Evolutionary conservation across 192 early-diverging fungal genomes (phyloP).

Genomic region (Entophlyctis luteolus): DNA sequence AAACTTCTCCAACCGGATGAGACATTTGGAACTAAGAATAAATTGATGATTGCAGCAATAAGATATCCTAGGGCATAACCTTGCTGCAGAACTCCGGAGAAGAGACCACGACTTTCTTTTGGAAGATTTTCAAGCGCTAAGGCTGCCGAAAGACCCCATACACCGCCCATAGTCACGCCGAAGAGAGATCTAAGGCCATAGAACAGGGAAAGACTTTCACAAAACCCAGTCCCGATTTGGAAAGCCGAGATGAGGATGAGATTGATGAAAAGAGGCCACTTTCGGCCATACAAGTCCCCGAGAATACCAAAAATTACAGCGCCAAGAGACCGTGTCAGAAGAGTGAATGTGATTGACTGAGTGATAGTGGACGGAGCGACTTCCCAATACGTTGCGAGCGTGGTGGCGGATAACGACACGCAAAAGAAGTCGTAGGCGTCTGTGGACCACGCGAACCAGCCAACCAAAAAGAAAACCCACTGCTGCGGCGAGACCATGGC

Average conservation of each 20-base stretch:
- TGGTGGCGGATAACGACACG: not conserved
- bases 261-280: constrained; percentile 65
- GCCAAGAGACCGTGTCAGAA: constrained; percentile 69
- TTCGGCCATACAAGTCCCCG: constrained; percentile 65
- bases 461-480: constrained; percentile 22
- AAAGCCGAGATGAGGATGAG: constrained; percentile 58
- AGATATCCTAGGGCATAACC: constrained; percentile 69
- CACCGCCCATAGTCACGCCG: constrained; percentile 70
- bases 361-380: constrained; percentile 55
- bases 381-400: constrained; percentile 52
- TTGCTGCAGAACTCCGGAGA: constrained; percentile 68
- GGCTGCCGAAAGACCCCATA: constrained; percentile 70
- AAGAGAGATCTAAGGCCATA: constrained; percentile 57
- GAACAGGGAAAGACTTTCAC: constrained; percentile 58
- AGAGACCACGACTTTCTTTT: constrained; percentile 62
- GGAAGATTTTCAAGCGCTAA: constrained; percentile 71
- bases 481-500: not conserved
- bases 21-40: constrained; percentile 49
- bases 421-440: constrained; percentile 71
- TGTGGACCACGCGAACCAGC: constrained; percentile 69
- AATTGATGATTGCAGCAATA: constrained; percentile 59
- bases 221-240: constrained; percentile 64
- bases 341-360: constrained; percentile 62
- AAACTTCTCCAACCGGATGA: too few relatives aligned
- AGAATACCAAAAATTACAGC: constrained; percentile 68